phyloP scores from a whole-genome alignment of 163 green algal genomes.

The Scenedesmus sp. region DNA sequence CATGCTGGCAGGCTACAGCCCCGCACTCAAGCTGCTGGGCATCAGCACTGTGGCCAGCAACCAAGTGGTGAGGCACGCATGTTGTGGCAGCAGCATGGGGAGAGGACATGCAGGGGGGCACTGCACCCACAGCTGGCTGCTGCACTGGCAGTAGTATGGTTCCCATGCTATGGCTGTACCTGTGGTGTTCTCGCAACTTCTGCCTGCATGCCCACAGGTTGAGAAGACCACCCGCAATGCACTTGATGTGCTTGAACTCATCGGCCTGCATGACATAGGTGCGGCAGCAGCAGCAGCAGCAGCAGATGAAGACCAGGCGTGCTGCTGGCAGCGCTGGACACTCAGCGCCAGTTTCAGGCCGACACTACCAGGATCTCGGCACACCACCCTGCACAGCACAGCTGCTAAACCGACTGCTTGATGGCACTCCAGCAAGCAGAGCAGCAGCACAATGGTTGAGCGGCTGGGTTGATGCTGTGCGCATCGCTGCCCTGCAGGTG shows the following conservation, averaged over 20 bases:
- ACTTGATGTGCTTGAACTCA: constrained; percentile 74
- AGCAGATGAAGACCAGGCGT: background rate
- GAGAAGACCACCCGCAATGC: constrained; percentile 85
- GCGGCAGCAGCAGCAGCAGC: background rate
- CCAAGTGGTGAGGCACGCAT: constrained; percentile 79
- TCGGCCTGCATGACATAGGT: constrained; percentile 73
- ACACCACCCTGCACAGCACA: too few relatives aligned
- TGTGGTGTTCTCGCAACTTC: background rate
- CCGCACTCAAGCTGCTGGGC: constrained; percentile 79
- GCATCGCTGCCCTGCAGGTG: constrained; percentile 56
- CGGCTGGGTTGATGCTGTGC: background rate
- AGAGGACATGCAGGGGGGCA: background rate
- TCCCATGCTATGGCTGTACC: background rate
- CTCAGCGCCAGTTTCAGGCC: background rate
- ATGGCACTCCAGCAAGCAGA: background rate
- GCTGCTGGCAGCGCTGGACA: background rate
- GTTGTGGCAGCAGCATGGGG: background rate
- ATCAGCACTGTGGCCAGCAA: constrained; percentile 91
- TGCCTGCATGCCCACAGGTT: constrained; percentile 15
- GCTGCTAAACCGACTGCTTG: too few relatives aligned
- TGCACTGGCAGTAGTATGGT: background rate
- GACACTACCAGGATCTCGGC: background rate
- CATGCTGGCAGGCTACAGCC: constrained; percentile 81
- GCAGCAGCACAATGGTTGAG: background rate
- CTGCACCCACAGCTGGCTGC: background rate